Base-by-base conservation (phyloP, 495 filamentous ascomycete genomes). In the Talaromyces adpressus region DNA sequence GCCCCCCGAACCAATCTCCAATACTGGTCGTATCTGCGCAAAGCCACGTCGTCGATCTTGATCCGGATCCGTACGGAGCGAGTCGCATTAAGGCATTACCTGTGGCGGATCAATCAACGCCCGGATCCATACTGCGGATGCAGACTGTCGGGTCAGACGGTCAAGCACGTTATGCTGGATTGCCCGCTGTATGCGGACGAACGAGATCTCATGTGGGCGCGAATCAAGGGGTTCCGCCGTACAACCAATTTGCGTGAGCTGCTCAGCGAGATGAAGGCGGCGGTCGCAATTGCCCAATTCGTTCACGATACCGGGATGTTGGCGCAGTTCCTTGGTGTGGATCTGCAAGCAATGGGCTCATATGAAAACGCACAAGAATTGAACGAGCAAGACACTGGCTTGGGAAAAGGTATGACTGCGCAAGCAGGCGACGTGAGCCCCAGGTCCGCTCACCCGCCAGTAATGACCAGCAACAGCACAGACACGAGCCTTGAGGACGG, bases 41-140 rank as follows among this genome's bases (percentile, higher is more conserved):
- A 68, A 49, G 69, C 68, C 54, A 71, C 73, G 23, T 73, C 70
- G 62, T 73, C 71, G 0, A 60, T 68, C 23, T 62, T 75, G 29
- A 72, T 66, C 36, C 67, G 75, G 61, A 61, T 76, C 27, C 72
- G 69, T 16, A 74, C 70, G 39, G 69, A 66, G 41, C 71, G 71
- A 62, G 70, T 76, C 20, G 65, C 63, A 61, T 64, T 77, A 41
- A 63, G 59, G 2, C 65, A 64, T 3, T 77, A 75, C 62, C 74
- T 77, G 30, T 62, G 69, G 53, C 20, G 22, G 4, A 75, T 77
- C 57, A 68, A 71, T 49, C 68, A 65, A 53, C 62, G 67, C 22
- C 67, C 75, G 9, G 67, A 66, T 11, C 65, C 70, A 23, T 6
- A 65, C 63, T 76, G 67, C 27, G 27, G 1, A 2, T 27, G 29